Base-by-base conservation (phyloP, 2,329 filamentous ascomycete genomes). In the Sphaceloma murrayae region DNA sequence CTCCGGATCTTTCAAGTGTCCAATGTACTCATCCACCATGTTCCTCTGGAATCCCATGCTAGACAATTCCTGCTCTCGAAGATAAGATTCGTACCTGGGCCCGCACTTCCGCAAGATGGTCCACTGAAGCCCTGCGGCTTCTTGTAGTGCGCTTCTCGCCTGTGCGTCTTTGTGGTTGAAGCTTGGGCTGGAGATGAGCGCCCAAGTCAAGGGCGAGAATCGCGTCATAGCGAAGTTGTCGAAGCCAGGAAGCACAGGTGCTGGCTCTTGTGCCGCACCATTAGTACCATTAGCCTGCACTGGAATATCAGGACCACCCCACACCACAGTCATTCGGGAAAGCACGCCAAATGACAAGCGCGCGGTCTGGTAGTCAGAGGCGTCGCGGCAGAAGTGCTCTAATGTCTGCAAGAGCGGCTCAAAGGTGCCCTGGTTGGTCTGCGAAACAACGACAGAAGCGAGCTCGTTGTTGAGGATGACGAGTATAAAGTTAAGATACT, bases 401-500 rank as follows among this genome's bases (percentile, higher is more conserved):
- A 96, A 81, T 0, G 87, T 94, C 4, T 78, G 74, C 51, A 98
- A 82, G 55, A 96, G 75, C 2, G 82, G 78, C 54, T 95, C 87
- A 54, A 98, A 96, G 51, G 84, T 86, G 21, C 77, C 75, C 68
- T 95, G 89, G 64, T 98, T 98, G 7, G 79, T 74, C 67, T 85
- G 80, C 57, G 86, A 94, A 51, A 98, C 82, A 31, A 98, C 78
- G 9, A 96, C 86, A 18, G 80, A 77, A 7, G 84, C 86, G 3
- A 98, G 76, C 45, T 93, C 85, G 58, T 98, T 93, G 60, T 85
- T 85, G 27, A 98, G 67, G 48, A 98, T 87, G 46, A 94, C 81
- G 40, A 87, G 77, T 50, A 98, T 69, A 62, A 98, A 96, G 45
- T 87, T 86, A n/a, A 98, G 73, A 56, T 95, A 98, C 59, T 98